phyloP scores from a whole-genome alignment of 192 early-diverging fungal species.

The Podila epicladia region DNA sequence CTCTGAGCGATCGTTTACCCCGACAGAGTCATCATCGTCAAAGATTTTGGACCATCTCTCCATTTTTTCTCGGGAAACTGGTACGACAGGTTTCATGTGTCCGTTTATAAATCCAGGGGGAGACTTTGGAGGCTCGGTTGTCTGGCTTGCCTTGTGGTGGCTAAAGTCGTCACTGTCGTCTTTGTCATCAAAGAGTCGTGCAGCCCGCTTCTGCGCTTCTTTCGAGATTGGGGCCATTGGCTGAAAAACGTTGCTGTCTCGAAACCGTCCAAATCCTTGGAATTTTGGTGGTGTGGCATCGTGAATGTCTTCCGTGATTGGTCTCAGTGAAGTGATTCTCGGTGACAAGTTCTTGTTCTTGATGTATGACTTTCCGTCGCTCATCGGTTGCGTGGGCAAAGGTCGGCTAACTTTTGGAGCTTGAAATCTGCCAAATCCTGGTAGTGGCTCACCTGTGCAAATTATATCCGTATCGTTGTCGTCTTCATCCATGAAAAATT shows the following conservation, averaged over 20 bases:
- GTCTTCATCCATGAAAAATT: neutral
- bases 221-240: constrained; percentile 8
- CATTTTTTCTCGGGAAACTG: neutral
- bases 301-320: neutral
- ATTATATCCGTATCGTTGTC: neutral
- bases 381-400: too few species aligned
- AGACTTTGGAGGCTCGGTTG: neutral
- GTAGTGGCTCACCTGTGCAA: neutral
- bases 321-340: too few species aligned
- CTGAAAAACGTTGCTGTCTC: neutral
- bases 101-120: neutral
- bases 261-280: neutral
- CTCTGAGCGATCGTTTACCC: neutral
- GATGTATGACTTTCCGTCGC: too few species aligned
- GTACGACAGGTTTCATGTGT: neutral
- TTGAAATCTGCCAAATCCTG: neutral
- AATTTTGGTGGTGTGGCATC: neutral
- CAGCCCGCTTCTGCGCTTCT: constrained; percentile 7
- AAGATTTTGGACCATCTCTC: neutral
- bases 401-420: neutral
- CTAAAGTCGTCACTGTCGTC: neutral
- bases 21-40: neutral
- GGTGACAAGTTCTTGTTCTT: too few species aligned
- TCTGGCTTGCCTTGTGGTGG: neutral
- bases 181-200: constrained; percentile 12